phyloP scores from a whole-genome alignment of 257 asterid genomes.

The Solanum tacnaense region DNA sequence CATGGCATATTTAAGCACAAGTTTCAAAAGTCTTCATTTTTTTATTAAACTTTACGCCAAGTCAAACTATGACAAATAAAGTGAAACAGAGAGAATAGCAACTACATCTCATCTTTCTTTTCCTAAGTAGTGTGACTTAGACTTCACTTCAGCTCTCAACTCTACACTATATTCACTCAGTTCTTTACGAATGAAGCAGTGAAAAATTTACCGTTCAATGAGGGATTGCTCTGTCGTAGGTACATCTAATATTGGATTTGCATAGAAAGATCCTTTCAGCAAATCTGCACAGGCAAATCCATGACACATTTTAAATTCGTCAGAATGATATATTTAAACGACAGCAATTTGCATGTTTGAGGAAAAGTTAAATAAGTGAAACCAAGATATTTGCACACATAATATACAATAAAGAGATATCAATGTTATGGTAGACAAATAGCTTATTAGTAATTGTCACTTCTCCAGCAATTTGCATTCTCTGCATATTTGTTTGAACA shows the following conservation, averaged over 20 bases:
- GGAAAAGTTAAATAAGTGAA: not conserved
- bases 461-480: not conserved
- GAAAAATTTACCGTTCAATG: conserved; percentile 38
- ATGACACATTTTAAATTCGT: not conserved
- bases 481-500: too few species aligned
- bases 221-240: conserved; percentile 63
- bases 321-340: not conserved
- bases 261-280: conserved; percentile 85
- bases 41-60: not conserved
- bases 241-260: conserved; percentile 64
- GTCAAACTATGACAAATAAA: not conserved
- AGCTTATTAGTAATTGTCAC: not conserved
- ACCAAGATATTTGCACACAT: not conserved
- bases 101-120: not conserved
- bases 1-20: not conserved
- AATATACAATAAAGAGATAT: not conserved
- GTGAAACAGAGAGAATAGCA: not conserved
- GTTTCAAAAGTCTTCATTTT: not conserved
- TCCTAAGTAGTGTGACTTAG: not conserved
- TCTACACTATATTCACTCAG: not conserved
- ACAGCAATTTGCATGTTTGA: not conserved
- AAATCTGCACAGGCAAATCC: conserved; percentile 37
- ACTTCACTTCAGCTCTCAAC: not conserved
- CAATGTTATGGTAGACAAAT: not conserved
- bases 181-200: not conserved